Evolutionary conservation across 306 rosid species (phyloP).

Genomic region (Morella rubra): DNA sequence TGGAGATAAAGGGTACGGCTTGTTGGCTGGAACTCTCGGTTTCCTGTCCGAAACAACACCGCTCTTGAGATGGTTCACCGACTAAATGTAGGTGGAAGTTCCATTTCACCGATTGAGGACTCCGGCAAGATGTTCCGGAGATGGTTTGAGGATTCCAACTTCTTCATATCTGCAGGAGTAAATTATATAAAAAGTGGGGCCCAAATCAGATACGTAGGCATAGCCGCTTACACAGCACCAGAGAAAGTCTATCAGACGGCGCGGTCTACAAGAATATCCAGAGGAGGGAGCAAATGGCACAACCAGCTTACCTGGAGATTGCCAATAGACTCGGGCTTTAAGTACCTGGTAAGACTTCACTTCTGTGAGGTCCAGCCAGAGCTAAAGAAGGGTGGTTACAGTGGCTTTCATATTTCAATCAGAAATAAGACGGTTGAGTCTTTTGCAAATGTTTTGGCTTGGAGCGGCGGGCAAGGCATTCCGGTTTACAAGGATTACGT

Average conservation of each 20-base stretch:
- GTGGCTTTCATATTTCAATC: too few relatives aligned
- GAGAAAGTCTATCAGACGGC: constrained; percentile 22
- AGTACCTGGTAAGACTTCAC: constrained; percentile 45
- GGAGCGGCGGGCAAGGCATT: too few relatives aligned
- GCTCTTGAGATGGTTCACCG: constrained; percentile 39
- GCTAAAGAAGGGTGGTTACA: neutral
- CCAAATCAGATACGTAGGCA: neutral
- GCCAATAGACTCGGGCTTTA: constrained; percentile 38
- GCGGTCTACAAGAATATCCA: neutral
- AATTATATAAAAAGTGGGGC: neutral
- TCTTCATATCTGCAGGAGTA: too few relatives aligned
- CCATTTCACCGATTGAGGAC: constrained; percentile 27
- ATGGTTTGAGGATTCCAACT: constrained; percentile 3
- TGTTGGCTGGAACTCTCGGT: too few relatives aligned
- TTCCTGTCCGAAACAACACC: too few relatives aligned
- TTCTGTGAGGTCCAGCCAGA: neutral
- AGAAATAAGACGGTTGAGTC: too few relatives aligned
- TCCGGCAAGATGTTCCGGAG: constrained; percentile 31
- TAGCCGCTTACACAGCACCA: constrained; percentile 29
- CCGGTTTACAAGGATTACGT: too few relatives aligned
- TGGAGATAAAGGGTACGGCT: neutral
- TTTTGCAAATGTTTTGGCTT: too few relatives aligned
- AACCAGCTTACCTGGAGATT: constrained; percentile 31
- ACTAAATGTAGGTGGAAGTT: constrained; percentile 41
- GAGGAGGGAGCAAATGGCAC: too few relatives aligned